Percentiles rank a stretch among this genome's conserved stretches.
phyloP scores from a whole-genome alignment of 371 early-diverging fungal species.

The Parasitella parasitica region DNA sequence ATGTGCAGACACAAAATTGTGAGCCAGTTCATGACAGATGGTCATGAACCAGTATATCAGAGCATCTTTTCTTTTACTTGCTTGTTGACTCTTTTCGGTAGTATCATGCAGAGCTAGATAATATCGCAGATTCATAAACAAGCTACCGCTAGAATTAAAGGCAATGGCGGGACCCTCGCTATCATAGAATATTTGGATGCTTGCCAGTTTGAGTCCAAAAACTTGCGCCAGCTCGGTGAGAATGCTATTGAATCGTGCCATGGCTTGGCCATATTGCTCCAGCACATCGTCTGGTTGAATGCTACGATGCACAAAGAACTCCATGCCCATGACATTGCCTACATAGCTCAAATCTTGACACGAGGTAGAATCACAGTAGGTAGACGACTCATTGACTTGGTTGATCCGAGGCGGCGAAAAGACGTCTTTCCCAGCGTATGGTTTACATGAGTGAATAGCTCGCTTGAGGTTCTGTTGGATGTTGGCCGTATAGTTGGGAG shows the following conservation, averaged over 20 bases:
- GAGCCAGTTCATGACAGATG: slow-evolving; percentile 87
- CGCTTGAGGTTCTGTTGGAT: slow-evolving; percentile 50
- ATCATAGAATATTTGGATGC: slow-evolving; percentile 81
- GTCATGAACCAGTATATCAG: slow-evolving; percentile 87
- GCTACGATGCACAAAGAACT: slow-evolving; percentile 55
- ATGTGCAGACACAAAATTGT: slow-evolving; percentile 71
- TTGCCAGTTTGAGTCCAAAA: slow-evolving; percentile 57
- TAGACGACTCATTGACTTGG: slow-evolving; percentile 39
- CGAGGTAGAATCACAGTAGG: slow-evolving; percentile 57
- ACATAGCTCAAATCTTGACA: slow-evolving; percentile 57
- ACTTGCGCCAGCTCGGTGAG: slow-evolving; percentile 59
- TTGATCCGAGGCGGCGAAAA: slow-evolving; percentile 49
- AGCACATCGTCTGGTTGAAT: slow-evolving; percentile 44
- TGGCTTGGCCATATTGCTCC: slow-evolving; percentile 42
- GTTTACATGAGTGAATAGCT: slow-evolving; percentile 59
- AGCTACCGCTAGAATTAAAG: slow-evolving; percentile 74
- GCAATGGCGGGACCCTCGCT: slow-evolving; percentile 70
- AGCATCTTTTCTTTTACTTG: slow-evolving; percentile 48
- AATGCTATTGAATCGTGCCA: slow-evolving; percentile 57
- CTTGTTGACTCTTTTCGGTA: not conserved
- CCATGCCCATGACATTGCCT: slow-evolving; percentile 48
- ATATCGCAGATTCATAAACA: slow-evolving; percentile 86
- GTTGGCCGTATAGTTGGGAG: slow-evolving; percentile 51
- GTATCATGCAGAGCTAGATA: slow-evolving; percentile 70
- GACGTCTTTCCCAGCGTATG: slow-evolving; percentile 43